Evolutionary conservation across 176 grass and related monocot genomes (phyloP), one percentile per base, ranked within the genome.

Genomic region (Juncus effusus): DNA sequence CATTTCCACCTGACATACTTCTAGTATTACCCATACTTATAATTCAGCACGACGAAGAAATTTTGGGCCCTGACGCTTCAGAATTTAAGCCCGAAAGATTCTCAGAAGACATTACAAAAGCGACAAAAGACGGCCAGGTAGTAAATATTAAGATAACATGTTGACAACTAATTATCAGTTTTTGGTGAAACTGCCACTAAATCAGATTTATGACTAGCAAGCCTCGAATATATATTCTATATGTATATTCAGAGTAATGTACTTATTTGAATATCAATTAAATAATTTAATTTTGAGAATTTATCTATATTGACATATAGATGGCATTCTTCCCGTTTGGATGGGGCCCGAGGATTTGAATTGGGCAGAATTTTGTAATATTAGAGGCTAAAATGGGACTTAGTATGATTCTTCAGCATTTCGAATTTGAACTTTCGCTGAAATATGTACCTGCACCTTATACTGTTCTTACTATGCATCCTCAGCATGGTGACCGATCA

Each of bases 401-500:
- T 3, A 69, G 72, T 14, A 85, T 68, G 83, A 81, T 85, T 53
- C 78, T 85, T 2, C 83, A 77, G n/a, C 63, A 69, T 68, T 85
- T 81, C 65, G 60, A 51, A 0, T 77, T 85, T 38, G 35, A 58
- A n/a, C 60, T 85, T 16, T 85, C 73, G 1, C 58, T 60, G 1
- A 58, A 73, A 28, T 85, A 85, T 28, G 45, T 64, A 2, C 83
- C 80, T 67, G 78, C 78, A 1, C 82, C 82, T 0, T 64, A 70
- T 41, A 62, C 47, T 8, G 44, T 86, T 62, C 2, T 86, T 14
- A 84, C 70, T 5, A 36, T 95, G 36, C 86, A 86, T 35, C 90
- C 90, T 3, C 83, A 90, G 71, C 73, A 86, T 12, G 83, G 83
- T 60, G 83, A 80, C 90, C 7, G 7, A 79, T 95, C 19, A 84